Evolutionary conservation across 208 protist species (phyloP).

Genomic region (Leishmania tarentolae): DNA sequence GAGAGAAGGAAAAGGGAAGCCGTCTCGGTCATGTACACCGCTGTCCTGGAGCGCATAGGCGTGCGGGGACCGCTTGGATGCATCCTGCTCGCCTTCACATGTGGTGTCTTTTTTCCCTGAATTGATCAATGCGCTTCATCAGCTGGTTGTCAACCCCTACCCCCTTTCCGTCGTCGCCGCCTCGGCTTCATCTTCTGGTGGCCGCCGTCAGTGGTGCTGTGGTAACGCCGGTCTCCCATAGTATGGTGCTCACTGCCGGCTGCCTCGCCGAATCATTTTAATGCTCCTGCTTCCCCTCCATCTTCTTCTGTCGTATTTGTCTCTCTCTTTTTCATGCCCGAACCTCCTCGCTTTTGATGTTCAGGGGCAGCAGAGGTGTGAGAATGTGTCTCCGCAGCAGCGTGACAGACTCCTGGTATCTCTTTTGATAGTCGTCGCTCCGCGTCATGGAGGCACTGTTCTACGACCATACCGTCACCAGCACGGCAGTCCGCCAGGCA

Average conservation of each 20-base stretch:
- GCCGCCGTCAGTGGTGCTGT: not conserved
- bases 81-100: not conserved
- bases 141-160: not conserved
- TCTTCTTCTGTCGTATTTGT: not conserved
- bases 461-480: constrained; percentile 30
- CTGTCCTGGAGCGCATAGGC: not conserved
- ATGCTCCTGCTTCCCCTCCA: not conserved
- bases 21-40: not conserved
- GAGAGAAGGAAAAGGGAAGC: not conserved
- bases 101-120: not conserved
- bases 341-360: not conserved
- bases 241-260: not conserved
- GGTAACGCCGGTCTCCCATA: not conserved
- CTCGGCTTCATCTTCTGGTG: not conserved
- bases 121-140: not conserved
- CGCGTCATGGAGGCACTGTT: constrained; percentile 29
- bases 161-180: not conserved
- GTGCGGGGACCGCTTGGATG: not conserved
- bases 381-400: not conserved
- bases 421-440: not conserved
- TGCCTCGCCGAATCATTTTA: not conserved
- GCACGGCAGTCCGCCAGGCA: constrained; percentile 13
- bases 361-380: not conserved
- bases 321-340: not conserved
- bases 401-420: not conserved